Evolutionary conservation across 768 basidiomycete genomes (phyloP), one percentile per base, ranked within the genome.

Genomic region (Pisolithus albus): DNA sequence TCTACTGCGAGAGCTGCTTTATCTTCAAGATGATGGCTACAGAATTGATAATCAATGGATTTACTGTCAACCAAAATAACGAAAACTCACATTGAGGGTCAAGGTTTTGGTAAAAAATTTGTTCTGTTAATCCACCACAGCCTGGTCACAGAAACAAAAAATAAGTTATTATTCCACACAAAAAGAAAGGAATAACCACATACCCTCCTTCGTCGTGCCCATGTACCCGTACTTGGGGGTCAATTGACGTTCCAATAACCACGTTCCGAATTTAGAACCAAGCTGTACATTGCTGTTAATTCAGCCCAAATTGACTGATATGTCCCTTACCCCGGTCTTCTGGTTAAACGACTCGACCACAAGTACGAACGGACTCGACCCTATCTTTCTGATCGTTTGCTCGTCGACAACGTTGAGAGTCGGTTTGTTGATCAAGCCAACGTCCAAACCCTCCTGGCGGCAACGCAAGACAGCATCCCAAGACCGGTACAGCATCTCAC

Each of bases 311-410:
- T 44, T 16, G 15, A 30, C 40, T 37, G 47, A 56, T 11, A 56
- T 11, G 53, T 50, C 11, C 32, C 73, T 48, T 64, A 78, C 73
- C n/a, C 89, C 91, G 7, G 90, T 93, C 81, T 89, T 91, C 70
- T 86, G 86, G 72, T 88, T 92, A 51, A 88, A 75, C 16, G 87
- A 86, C 71, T 93, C 91, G 15, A 86, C 88, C 38, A 93, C 81
- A 28, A 93, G 77, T 26, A 92, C 88, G 67, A 92, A 92, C 18
- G 78, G 79, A 58, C 78, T 84, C 23, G 73, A 59, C 7, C 91
- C 91, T 42, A 88, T 77, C 74, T 88, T 88, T 65, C 63, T 75
- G 57, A 87, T 81, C 19, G 70, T 75, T 79, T 88, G 67, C 65
- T 93, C 91, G 65, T 92, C 91, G 11, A 92, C 82, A 24, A 90